phyloP scores from a whole-genome alignment of 345 rosid genomes.

The Sonneratia caseolaris region DNA sequence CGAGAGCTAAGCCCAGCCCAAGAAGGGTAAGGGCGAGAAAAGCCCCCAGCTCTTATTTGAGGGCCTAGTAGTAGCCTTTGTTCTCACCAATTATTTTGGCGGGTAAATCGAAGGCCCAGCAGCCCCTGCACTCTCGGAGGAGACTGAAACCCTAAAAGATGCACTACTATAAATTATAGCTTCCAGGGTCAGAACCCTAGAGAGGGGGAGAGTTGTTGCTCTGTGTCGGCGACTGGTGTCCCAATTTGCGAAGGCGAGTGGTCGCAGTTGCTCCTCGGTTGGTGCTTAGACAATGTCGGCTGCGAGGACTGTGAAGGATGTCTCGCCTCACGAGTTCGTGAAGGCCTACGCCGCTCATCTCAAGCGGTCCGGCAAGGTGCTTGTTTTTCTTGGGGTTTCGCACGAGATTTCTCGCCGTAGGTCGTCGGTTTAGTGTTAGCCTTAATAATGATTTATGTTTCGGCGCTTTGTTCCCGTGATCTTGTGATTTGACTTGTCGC shows the following conservation, averaged over 20 bases:
- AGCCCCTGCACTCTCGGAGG: too few species aligned
- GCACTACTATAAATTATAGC: too few species aligned
- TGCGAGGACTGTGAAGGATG: constrained; percentile 68
- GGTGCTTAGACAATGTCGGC: constrained; percentile 32
- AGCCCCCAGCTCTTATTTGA: too few species aligned
- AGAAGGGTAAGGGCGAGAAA: too few species aligned
- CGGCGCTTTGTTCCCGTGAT: neutral
- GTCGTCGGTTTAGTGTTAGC: neutral
- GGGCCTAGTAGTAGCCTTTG: too few species aligned
- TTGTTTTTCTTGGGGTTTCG: neutral
- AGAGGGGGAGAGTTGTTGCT: too few species aligned
- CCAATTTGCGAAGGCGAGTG: neutral
- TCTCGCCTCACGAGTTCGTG: constrained; percentile 78
- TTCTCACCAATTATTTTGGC: too few species aligned
- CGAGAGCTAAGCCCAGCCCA: too few species aligned
- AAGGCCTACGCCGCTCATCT: constrained; percentile 82
- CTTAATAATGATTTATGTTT: neutral
- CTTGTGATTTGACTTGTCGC: neutral
- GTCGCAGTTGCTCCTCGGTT: neutral
- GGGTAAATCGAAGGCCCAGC: too few species aligned
- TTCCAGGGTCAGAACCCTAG: too few species aligned
- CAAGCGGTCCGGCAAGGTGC: constrained; percentile 87
- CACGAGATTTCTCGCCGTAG: neutral
- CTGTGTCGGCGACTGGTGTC: too few species aligned
- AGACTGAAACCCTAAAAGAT: too few species aligned